These are phyloP conservation scores for Zancudomyces culisetae DNA, from an alignment of 371 early-diverging fungal genomes.

Conservation along the genomic window DNA sequence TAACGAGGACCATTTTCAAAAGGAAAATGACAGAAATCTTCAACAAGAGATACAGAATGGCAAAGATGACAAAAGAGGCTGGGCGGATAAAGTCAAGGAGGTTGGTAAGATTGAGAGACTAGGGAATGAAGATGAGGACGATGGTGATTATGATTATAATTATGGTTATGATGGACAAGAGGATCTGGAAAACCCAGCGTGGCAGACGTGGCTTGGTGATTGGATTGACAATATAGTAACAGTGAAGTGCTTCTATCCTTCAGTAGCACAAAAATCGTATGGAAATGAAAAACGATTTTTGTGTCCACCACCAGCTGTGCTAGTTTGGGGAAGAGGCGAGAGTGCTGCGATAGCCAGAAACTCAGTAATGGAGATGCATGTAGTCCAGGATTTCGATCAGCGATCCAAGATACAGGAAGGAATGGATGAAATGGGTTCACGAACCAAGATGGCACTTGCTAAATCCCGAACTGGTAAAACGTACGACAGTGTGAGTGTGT, in stretches of 20 bases:
- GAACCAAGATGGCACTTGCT: neutral
- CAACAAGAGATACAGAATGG: neutral
- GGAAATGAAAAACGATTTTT: conserved; percentile 72
- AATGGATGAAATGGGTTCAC: neutral
- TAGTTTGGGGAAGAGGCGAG: conserved; percentile 29
- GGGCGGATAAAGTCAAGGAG: neutral
- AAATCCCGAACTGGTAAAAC: neutral
- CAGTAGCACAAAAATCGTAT: conserved; percentile 64
- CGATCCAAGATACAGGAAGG: neutral
- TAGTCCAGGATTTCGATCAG: conserved; percentile 24
- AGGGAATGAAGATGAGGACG: neutral
- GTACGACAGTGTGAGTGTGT: neutral
- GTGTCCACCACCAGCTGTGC: conserved; percentile 62
- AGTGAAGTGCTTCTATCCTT: conserved; percentile 24
- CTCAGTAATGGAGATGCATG: conserved; percentile 39
- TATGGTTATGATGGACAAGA: too few relatives aligned
- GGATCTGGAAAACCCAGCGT: neutral
- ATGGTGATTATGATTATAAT: too few relatives aligned
- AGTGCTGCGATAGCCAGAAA: conserved; percentile 27
- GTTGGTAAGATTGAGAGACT: too few relatives aligned
- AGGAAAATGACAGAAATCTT: neutral
- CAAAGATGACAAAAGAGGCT: neutral
- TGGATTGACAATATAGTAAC: conserved; percentile 17
- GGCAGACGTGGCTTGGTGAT: neutral
- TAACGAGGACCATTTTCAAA: too few relatives aligned